Evolutionary conservation across 306 rosid species (phyloP).

Genomic region (Begonia loranthoides): DNA sequence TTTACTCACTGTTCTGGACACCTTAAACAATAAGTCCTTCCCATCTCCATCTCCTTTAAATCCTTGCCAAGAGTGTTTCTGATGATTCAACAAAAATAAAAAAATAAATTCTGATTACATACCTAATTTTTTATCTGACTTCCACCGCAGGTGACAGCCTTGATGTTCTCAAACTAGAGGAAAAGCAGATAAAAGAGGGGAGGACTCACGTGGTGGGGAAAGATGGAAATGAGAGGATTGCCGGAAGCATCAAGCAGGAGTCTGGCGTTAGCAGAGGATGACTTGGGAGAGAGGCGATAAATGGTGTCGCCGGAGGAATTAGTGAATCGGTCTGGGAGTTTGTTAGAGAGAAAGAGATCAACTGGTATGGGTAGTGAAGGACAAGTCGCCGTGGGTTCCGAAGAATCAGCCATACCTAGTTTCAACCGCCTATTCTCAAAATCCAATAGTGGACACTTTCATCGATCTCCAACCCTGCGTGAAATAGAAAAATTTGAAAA

Average conservation of each 20-base stretch:
- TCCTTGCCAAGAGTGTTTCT: slow-evolving; percentile 73
- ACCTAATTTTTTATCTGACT: neutral
- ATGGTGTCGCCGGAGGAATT: slow-evolving; percentile 27
- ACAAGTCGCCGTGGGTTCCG: slow-evolving; percentile 11
- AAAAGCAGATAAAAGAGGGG: slow-evolving; percentile 1
- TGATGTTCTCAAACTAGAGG: neutral
- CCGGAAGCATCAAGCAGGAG: slow-evolving; percentile 38
- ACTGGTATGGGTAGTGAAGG: slow-evolving; percentile 33
- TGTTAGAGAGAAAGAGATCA: slow-evolving; percentile 68
- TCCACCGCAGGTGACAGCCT: neutral
- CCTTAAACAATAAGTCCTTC: slow-evolving; percentile 32
- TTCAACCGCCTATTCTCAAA: slow-evolving; percentile 19
- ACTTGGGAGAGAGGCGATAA: slow-evolving; percentile 30
- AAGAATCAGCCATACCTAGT: slow-evolving; percentile 6
- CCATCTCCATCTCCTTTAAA: slow-evolving; percentile 32
- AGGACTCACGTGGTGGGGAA: slow-evolving; percentile 27
- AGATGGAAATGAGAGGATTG: slow-evolving; percentile 39
- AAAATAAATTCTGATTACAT: slow-evolving; percentile 2
- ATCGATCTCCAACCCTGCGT: slow-evolving; percentile 72
- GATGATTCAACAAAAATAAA: slow-evolving; percentile 10
- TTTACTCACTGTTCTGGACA: slow-evolving; percentile 36
- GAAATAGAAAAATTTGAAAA: neutral
- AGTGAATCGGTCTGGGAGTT: slow-evolving; percentile 39
- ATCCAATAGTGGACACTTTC: slow-evolving; percentile 75
- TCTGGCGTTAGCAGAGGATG: slow-evolving; percentile 21